Conservation (phyloP, 2,329 filamentous ascomycete genomes). For the Exophiala aquamarina region DNA sequence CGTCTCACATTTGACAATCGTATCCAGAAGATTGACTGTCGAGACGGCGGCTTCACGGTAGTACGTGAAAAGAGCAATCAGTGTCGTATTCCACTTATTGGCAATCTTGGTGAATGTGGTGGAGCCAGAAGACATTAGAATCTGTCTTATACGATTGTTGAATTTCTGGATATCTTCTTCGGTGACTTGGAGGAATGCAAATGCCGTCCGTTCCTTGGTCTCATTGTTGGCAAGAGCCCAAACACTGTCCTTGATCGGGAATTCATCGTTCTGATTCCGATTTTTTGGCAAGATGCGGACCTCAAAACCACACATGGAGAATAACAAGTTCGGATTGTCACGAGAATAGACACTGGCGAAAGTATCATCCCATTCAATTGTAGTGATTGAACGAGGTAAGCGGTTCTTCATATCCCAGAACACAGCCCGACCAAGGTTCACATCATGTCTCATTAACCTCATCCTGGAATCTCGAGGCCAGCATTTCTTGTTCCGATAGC, state of each 20-base stretch:
- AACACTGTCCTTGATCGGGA: constrained; percentile 95
- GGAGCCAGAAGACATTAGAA: constrained; percentile 98
- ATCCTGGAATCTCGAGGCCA: constrained; percentile 98
- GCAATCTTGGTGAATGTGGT: constrained; percentile 99
- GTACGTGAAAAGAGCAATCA: constrained; percentile 97
- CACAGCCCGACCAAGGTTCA: constrained; percentile 93
- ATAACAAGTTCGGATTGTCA: constrained; percentile 94
- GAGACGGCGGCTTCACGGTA: constrained; percentile 97
- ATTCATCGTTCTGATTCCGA: constrained; percentile 92
- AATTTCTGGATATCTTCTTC: constrained; percentile 98
- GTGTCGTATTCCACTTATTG: constrained; percentile 98
- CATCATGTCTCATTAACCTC: constrained; percentile 97
- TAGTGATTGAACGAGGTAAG: constrained; percentile 88
- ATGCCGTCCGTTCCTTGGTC: constrained; percentile 93
- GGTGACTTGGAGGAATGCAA: constrained; percentile 96
- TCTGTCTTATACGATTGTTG: constrained; percentile 97
- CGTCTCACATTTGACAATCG: constrained; percentile 98
- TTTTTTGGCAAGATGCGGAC: constrained; percentile 95
- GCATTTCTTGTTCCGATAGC: constrained; percentile 99
- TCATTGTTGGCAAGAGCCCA: constrained; percentile 97
- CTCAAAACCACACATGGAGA: constrained; percentile 98
- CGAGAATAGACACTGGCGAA: constrained; percentile 97
- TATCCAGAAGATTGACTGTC: constrained; percentile 89
- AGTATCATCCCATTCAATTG: constrained; percentile 98
- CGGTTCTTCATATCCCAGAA: constrained; percentile 99